phyloP scores from a whole-genome alignment of 345 rosid genomes.

The Rhizophora mangle region DNA sequence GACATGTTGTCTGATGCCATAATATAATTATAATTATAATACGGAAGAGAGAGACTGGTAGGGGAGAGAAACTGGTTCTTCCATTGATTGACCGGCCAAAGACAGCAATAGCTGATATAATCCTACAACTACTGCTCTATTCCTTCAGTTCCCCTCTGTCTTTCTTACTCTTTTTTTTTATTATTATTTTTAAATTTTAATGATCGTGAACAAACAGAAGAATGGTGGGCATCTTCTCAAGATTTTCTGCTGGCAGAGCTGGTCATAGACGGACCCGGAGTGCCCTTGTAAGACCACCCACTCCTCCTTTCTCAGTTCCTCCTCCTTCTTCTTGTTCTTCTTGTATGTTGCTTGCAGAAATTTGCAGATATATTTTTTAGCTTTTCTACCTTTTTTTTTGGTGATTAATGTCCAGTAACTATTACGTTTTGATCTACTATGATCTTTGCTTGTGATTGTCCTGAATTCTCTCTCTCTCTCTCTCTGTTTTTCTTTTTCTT shows the following conservation, averaged over 20 bases:
- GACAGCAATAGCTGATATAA: too few relatives aligned
- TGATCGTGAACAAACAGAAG: not conserved
- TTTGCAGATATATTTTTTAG: not conserved
- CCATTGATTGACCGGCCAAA: too few relatives aligned
- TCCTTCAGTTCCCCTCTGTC: too few relatives aligned
- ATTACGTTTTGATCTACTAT: not conserved
- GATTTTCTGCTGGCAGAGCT: constrained; percentile 63
- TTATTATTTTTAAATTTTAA: too few relatives aligned
- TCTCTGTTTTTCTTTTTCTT: not conserved
- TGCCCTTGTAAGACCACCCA: constrained; percentile 53
- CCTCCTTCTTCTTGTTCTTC: not conserved
- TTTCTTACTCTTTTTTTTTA: too few relatives aligned
- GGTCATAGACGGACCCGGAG: constrained; percentile 86
- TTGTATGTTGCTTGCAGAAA: too few relatives aligned
- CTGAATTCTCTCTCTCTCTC: not conserved
- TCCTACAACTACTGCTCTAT: too few relatives aligned
- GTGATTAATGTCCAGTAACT: not conserved
- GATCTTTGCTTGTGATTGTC: not conserved
- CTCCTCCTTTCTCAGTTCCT: constrained; percentile 2
- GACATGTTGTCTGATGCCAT: too few relatives aligned
- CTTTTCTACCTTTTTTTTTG: not conserved
- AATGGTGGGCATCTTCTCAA: constrained; percentile 94
- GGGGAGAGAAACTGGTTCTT: too few relatives aligned
- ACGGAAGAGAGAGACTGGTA: too few relatives aligned
- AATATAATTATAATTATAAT: too few relatives aligned